Base-by-base conservation (phyloP, 2,329 filamentous ascomycete genomes). In the Pyrenophora teres region DNA sequence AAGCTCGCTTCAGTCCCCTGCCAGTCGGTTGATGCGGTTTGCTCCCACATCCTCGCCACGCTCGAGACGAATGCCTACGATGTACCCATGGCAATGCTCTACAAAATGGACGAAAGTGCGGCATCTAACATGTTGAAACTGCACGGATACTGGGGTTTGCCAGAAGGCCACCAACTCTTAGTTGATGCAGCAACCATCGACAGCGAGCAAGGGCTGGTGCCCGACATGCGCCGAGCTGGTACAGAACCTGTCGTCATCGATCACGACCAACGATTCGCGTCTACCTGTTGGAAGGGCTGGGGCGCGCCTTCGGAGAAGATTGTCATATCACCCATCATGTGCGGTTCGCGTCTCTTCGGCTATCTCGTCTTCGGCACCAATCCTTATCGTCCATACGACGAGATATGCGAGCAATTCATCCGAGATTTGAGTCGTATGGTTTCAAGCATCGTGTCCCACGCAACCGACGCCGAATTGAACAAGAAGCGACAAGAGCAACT, bases 361-460 rank as follows among this genome's bases (percentile, higher is more conserved):
- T 71, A 68, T 44, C 54, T 73, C 2, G 39, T 76, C 13, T 52
- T 71, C 4, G 74, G 72, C 0, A 67, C 71, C 0, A 75, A 74
- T 40, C 73, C 71, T 0, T 70, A 62, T 23, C 64, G 72, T 13
- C 64, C 64, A 1, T 67, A 68, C 39, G 72, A 75, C 37, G 51
- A 57, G 1, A 52, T 57, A 6, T 71, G 69, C 35, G 46, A 67
- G 40, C 70, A 71, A 19, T 73, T 74, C 31, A 40, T 71, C 15
- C 60, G 59, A 16, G 66, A 74, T 27, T 60, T 76, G 2, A 48
- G 56, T 6, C 65, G 65, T 9, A 70, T 73, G 59, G 56, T 65
- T 3, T 67, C 71, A 0, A 69, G 68, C 37, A 60, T 71, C 38
- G 53, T 73, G 4, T 54, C 59, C 1, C 52, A 62, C 9, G 64